Evolutionary conservation across 306 rosid species (phyloP), one percentile per base, ranked within the genome.

Genomic region (Quercus agrifolia): DNA sequence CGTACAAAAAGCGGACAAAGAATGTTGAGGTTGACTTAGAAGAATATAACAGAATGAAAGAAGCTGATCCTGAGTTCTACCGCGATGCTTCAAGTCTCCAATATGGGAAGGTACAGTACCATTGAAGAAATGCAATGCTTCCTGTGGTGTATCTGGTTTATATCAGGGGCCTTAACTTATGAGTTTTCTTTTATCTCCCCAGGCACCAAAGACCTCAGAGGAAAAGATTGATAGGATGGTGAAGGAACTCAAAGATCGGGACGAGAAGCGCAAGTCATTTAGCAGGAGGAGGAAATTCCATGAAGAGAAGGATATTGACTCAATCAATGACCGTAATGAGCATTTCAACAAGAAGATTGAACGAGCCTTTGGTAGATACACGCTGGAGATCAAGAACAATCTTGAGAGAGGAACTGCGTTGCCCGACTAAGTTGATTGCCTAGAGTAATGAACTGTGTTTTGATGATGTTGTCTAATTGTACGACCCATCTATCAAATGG

Each of bases 371-470:
- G 99, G 99, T 51, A 93, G 80, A 86, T 93, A 93, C 96, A 95
- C 99, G 1, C 79, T 95, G 88, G 99, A 95, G 90, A 95, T 95
- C 70, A 95, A 95, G 82, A 95, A 95, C 88, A 95, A 95, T 83
- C 99, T 95, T 14, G 99, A 95, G 89, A 93, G 99, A 3, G 98
- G 99, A 83, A 95, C 99, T 78, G 99, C 99, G 9, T 81, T 95
- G 77, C 98, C 99, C 1, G 98, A 95, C 83, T 95, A 80, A 88
- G 85, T 79, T 56, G 72, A 46, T 38, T 80, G 83, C 80, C 18
- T 28, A 13, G 38, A 57, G 63, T 5, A 10, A 19, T 41, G 62
- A 28, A 23, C 18, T 14, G 14, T 75, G 3, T 21, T 10, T 8
- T 27, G 52, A 33, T 80, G 25, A 2, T 64, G 5, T 64, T 56